A percentile compares a stretch with the other conserved stretches of the same genome.
phyloP scores from a whole-genome alignment of 441 rosid species.

The Jatropha multifida region DNA sequence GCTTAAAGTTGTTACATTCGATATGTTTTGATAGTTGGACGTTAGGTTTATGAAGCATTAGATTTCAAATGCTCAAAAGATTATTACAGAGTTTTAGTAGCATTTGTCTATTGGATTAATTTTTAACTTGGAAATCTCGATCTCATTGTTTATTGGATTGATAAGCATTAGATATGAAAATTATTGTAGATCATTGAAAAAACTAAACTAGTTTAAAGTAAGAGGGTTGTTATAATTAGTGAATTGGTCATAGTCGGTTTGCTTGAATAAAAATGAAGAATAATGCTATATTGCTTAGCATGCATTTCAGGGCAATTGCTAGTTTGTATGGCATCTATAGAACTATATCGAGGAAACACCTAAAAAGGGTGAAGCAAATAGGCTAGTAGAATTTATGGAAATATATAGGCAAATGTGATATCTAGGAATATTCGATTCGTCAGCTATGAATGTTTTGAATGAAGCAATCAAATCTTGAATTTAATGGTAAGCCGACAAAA shows the following conservation, averaged over 20 bases:
- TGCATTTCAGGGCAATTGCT: slow-evolving; percentile 3
- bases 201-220: not conserved
- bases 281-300: not conserved
- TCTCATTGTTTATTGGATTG: too few species aligned
- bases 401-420: slow-evolving; percentile 2
- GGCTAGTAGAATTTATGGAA: not conserved
- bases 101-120: too few species aligned
- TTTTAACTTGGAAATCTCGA: too few species aligned
- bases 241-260: not conserved
- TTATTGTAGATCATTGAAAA: not conserved
- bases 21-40: not conserved
- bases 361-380: not conserved
- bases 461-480: slow-evolving; percentile 9
- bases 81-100: too few species aligned
- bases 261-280: not conserved
- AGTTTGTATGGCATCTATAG: not conserved
- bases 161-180: not conserved
- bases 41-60: too few species aligned
- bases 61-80: too few species aligned
- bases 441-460: not conserved
- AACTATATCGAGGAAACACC: not conserved
- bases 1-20: not conserved
- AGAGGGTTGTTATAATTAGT: not conserved
- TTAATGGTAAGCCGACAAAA: slow-evolving; percentile 5
- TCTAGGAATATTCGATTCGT: not conserved